Evolutionary conservation across 1,139 yeast species (phyloP).

Genomic region (Yamadazyma oceani): DNA sequence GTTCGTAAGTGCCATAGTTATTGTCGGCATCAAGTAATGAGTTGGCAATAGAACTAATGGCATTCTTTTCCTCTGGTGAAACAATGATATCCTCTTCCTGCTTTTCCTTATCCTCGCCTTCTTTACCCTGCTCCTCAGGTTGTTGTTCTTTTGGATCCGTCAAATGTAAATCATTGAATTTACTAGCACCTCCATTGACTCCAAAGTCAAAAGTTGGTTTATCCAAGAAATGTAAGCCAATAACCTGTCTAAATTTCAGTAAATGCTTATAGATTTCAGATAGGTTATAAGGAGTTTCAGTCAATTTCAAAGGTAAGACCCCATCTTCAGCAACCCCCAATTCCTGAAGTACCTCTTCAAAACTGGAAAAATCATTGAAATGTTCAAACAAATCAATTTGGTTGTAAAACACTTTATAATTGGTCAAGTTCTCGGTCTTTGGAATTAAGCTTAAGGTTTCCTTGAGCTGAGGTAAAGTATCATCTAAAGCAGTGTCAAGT

Average conservation of each 20-base stretch:
- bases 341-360: constrained; percentile 29
- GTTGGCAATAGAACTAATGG: constrained; percentile 5
- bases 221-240: constrained; percentile 46
- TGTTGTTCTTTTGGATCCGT: constrained; percentile 7
- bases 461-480: constrained; percentile 57
- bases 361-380: constrained; percentile 35
- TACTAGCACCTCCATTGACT: constrained; percentile 26
- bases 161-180: constrained; percentile 29
- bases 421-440: constrained; percentile 58
- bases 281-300: constrained; percentile 40
- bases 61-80: constrained; percentile 20
- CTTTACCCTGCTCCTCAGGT: constrained; percentile 7
- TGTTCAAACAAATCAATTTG: constrained; percentile 32
- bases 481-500: constrained; percentile 31
- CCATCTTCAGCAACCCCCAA: constrained; percentile 20
- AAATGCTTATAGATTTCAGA: constrained; percentile 41
- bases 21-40: background rate
- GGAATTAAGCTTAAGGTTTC: constrained; percentile 58
- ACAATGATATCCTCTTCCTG: constrained; percentile 8
- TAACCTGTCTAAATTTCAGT: constrained; percentile 42
- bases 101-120: constrained; percentile 7
- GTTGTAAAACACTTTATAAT: constrained; percentile 50
- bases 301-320: constrained; percentile 20
- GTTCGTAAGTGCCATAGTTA: background rate
- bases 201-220: constrained; percentile 27